Evolutionary conservation across 169 alveolate genomes (phyloP), one percentile per base, ranked within the genome.

Genomic region (Plasmodium billcollinsi): DNA sequence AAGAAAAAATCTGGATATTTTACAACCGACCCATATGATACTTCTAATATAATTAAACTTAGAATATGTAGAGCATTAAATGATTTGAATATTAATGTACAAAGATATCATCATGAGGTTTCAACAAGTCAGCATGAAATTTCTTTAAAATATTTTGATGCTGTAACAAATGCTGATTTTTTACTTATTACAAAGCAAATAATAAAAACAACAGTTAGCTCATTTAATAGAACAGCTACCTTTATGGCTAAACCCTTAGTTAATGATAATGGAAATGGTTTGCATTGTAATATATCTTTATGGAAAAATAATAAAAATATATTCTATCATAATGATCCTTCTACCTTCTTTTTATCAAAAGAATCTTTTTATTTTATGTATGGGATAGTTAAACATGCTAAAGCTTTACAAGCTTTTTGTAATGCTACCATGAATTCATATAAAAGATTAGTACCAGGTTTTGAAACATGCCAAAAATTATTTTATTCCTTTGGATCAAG

Each of bases 71-170:
- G 88, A 43, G 66, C 62, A 39, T 74, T 94, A 21, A 92, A 85
- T 20, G 47, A 69, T 62, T 43, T 93, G 21, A 94, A 95, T 66
- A 73, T 94, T n/a, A 83, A 88, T 29, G 91, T 89, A n/a, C 96
- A 95, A 89, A 94, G 90, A 65, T 95, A 94, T 73, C 97, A 94
- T 90, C 97, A 94, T 93, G 97, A 94, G 61, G 97, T 95, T n/a
- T 94, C 96, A 2, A 73, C 95, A 20, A 93, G 95, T 67, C 97
- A 95, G 71, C 96, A 91, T 33, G 97, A 95, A 73, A 69, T 95
- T 26, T 94, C 96, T 12, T 92, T 93, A 47, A 83, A 88, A 69
- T 92, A 88, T 61, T 83, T 89, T 39, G 72, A 92, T n/a, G 83
- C 92, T 20, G 14, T 94, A 43, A 50, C 29, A 7, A 88, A 93